A percentile compares a stretch with the other conserved stretches of the same genome.
Conservation (phyloP, 768 basidiomycete genomes). For the Hygrophoropsis aurantiaca region DNA sequence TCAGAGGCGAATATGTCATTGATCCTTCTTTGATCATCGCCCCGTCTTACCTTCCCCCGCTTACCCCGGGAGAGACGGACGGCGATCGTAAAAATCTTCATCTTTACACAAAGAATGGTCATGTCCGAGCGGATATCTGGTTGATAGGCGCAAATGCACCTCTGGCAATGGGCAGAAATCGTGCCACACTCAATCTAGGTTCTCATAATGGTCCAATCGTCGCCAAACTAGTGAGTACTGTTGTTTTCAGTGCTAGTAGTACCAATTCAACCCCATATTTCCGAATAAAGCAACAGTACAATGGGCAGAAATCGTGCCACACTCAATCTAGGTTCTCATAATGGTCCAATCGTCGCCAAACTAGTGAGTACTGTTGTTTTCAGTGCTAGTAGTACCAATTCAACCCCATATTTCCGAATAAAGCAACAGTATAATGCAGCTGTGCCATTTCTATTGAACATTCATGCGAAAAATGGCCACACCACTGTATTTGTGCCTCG, state of each 20-base stretch:
- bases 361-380: conserved; percentile 15
- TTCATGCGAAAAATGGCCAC: neutral
- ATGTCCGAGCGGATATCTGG: conserved; percentile 41
- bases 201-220: conserved; percentile 16
- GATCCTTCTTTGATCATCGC: conserved; percentile 45
- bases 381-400: neutral
- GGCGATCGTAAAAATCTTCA: conserved; percentile 39
- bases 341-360: too few species aligned
- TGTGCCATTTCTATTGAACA: neutral
- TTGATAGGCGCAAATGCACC: conserved; percentile 19
- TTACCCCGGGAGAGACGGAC: conserved; percentile 35
- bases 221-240: conserved; percentile 16
- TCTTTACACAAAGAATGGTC: conserved; percentile 32
- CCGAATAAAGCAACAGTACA: too few species aligned
- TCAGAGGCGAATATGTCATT: conserved; percentile 38
- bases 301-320: too few species aligned
- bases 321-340: too few species aligned
- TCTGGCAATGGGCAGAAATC: conserved; percentile 9
- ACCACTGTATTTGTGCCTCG: neutral
- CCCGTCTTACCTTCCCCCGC: conserved; percentile 35
- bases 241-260: neutral
- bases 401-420: too few species aligned
- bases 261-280: too few species aligned
- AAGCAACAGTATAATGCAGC: too few species aligned
- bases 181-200: conserved; percentile 19